phyloP scores from a whole-genome alignment of 2,329 filamentous ascomycete genomes.

The Beauveria varroae region DNA sequence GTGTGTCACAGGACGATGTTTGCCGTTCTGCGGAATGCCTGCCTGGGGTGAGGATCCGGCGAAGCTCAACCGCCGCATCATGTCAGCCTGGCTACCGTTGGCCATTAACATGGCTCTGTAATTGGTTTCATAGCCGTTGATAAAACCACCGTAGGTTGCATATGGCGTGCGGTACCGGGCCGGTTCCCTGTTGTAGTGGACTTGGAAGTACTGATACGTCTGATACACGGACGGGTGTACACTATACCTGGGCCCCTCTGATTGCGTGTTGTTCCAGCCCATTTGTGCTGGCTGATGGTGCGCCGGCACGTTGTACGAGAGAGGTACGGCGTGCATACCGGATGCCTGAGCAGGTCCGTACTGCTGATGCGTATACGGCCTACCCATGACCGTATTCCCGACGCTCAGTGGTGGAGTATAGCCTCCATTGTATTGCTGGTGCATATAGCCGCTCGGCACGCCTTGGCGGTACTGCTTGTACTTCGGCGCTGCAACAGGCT shows the following conservation, averaged over 20 bases:
- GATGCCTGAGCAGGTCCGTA: not conserved
- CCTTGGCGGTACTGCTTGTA: constrained; percentile 20
- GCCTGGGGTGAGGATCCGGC: not conserved
- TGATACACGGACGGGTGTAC: constrained; percentile 37
- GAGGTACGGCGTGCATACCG: not conserved
- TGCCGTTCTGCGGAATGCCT: not conserved
- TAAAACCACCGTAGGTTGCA: constrained; percentile 48
- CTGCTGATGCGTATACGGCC: constrained; percentile 40
- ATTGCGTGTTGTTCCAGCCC: not conserved
- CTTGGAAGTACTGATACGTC: constrained; percentile 52
- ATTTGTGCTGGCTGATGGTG: not conserved
- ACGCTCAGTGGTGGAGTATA: constrained; percentile 14
- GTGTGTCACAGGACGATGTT: not conserved
- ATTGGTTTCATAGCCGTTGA: constrained; percentile 53
- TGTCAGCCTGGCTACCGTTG: constrained; percentile 17
- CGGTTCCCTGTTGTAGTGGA: constrained; percentile 51
- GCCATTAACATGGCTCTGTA: constrained; percentile 37
- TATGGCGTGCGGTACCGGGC: constrained; percentile 55
- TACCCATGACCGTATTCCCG: constrained; percentile 16
- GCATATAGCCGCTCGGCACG: constrained; percentile 21
- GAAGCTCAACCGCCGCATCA: constrained; percentile 14
- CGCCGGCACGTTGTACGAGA: not conserved
- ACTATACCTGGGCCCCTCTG: constrained; percentile 24
- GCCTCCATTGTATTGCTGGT: constrained; percentile 7
- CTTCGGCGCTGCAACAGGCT: constrained; percentile 24